Evolutionary conservation across 2,329 filamentous ascomycete species (phyloP).

Genomic region (Talaromyces sp.): DNA sequence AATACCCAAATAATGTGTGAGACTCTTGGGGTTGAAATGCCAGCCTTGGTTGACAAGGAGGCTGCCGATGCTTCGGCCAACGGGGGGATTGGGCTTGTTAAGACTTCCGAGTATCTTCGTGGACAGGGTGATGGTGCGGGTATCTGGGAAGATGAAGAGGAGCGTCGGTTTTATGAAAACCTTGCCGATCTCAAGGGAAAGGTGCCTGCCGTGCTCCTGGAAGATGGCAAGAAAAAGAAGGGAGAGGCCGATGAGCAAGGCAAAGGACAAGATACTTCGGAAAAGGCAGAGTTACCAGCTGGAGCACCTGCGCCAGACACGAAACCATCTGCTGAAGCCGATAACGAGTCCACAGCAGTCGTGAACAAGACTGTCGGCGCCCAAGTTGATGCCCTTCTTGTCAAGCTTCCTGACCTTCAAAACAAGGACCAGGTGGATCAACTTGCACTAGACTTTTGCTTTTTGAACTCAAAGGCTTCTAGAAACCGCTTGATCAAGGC

Average conservation of each 20-base stretch:
- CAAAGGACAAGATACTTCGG: slow-evolving; percentile 46
- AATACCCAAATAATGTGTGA: slow-evolving; percentile 92
- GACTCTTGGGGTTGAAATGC: slow-evolving; percentile 85
- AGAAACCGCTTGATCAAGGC: slow-evolving; percentile 90
- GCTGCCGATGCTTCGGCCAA: slow-evolving; percentile 60
- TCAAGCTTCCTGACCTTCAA: slow-evolving; percentile 83
- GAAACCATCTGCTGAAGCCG: slow-evolving; percentile 53
- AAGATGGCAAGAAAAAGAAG: slow-evolving; percentile 95
- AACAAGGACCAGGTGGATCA: slow-evolving; percentile 90
- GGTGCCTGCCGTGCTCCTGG: slow-evolving; percentile 86
- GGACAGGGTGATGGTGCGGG: slow-evolving; percentile 86
- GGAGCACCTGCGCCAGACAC: slow-evolving; percentile 38
- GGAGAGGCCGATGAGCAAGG: slow-evolving; percentile 72
- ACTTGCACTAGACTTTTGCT: slow-evolving; percentile 93
- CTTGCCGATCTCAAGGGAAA: slow-evolving; percentile 92
- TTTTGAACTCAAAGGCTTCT: slow-evolving; percentile 96
- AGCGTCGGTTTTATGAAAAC: slow-evolving; percentile 97
- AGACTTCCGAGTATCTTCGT: slow-evolving; percentile 86
- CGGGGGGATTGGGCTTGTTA: slow-evolving; percentile 84
- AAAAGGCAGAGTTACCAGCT: slow-evolving; percentile 30
- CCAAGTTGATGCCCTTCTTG: slow-evolving; percentile 85
- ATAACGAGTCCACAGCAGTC: slow-evolving; percentile 89
- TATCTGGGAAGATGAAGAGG: slow-evolving; percentile 98
- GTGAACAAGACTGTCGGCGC: slow-evolving; percentile 97
- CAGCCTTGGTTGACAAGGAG: slow-evolving; percentile 80